These are phyloP conservation scores for Agaricus subrufescens DNA, from an alignment of 768 basidiomycete genomes.

Conservation along the genomic window DNA sequence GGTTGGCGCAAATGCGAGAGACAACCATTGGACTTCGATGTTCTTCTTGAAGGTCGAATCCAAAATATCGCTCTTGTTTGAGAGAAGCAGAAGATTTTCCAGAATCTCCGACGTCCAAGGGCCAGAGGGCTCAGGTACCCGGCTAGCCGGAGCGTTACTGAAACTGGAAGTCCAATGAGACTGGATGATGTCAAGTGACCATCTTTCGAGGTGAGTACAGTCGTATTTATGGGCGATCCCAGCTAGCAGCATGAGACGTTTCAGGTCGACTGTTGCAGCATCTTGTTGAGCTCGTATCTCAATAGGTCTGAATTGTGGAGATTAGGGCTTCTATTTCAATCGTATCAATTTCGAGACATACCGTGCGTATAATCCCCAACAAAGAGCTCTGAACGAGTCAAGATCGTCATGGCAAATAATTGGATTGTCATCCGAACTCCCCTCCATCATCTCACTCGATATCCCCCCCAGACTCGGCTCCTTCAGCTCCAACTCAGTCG, in stretches of 20 bases:
- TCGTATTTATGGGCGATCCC: neutral
- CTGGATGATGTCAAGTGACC: neutral
- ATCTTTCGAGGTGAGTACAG: neutral
- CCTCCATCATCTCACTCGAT: neutral
- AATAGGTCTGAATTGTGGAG: neutral
- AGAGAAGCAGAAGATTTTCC: neutral
- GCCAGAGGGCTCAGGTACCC: neutral
- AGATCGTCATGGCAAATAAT: neutral
- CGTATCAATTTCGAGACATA: neutral
- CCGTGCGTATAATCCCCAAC: slow-evolving; percentile 1
- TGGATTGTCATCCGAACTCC: neutral
- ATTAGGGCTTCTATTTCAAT: neutral
- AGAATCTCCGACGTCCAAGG: neutral
- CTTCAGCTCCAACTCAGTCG: neutral
- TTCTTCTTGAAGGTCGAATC: neutral
- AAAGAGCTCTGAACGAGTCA: neutral
- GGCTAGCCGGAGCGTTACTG: neutral
- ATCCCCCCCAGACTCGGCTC: neutral
- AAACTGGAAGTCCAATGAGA: neutral
- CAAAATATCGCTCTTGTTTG: neutral
- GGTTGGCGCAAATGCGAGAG: neutral
- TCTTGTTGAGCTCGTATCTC: neutral
- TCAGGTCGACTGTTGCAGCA: neutral
- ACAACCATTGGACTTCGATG: neutral
- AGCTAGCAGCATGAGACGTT: neutral